phyloP scores from a whole-genome alignment of 2,329 filamentous ascomycete genomes.

The Knufia petricola region DNA sequence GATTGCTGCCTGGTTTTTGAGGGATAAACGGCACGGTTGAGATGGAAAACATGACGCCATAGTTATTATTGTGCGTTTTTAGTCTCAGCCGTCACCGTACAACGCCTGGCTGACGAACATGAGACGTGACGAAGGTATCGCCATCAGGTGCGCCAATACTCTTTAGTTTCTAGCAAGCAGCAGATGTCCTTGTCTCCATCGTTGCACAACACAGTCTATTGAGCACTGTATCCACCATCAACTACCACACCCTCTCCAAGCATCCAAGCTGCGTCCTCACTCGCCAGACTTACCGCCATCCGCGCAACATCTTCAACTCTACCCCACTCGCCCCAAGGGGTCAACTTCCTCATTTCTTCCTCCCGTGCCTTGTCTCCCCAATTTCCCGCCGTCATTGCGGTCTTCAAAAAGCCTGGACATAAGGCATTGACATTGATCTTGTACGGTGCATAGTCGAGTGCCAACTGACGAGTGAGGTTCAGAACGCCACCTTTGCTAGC shows the following conservation, averaged over 20 bases:
- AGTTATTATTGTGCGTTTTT: background rate
- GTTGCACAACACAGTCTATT: background rate
- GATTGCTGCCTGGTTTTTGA: no score
- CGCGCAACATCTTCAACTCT: constrained; percentile 29
- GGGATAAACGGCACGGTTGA: no score
- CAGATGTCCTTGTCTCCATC: no score
- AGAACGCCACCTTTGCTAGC: constrained; percentile 20
- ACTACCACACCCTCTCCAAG: constrained; percentile 38
- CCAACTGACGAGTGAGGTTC: constrained; percentile 31
- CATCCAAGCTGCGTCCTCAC: constrained; percentile 39
- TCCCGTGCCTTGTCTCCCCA: background rate
- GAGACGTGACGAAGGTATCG: no score
- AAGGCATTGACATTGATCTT: constrained; percentile 34
- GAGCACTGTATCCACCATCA: constrained; percentile 35
- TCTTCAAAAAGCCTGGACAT: constrained; percentile 33
- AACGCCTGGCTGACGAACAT: no score
- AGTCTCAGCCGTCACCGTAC: no score
- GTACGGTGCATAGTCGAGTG: constrained; percentile 27
- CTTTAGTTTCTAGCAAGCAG: no score
- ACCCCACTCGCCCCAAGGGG: constrained; percentile 26
- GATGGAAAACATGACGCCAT: background rate
- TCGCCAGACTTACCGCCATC: constrained; percentile 38
- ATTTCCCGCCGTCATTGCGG: constrained; percentile 20
- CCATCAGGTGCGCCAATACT: no score
- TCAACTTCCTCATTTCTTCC: constrained; percentile 2